phyloP scores from a whole-genome alignment of 345 rosid species.

The Salix viminalis region DNA sequence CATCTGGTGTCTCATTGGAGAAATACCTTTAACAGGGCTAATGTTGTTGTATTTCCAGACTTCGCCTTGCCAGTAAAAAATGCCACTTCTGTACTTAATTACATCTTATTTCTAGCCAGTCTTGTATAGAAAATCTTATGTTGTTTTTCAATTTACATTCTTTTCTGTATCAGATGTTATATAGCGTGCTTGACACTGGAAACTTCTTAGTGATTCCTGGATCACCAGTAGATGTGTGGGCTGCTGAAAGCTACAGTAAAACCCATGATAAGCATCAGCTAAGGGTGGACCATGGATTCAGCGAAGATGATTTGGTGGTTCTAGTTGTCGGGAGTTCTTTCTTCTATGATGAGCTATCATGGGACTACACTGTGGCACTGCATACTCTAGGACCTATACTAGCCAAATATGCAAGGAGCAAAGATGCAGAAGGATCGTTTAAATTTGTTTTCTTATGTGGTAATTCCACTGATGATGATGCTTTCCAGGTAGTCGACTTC shows the following conservation, averaged over 20 bases:
- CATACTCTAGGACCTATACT: constrained; percentile 75
- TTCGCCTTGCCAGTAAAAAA: constrained; percentile 68
- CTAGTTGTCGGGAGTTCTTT: constrained; percentile 80
- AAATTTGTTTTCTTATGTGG: constrained; percentile 84
- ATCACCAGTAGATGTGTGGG: constrained; percentile 86
- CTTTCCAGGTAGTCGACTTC: constrained; percentile 59
- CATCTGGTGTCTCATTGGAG: constrained; percentile 72
- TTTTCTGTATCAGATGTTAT: constrained; percentile 69
- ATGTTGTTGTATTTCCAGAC: constrained; percentile 75
- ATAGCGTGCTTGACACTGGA: constrained; percentile 87
- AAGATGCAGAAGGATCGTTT: constrained; percentile 48
- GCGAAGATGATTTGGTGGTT: constrained; percentile 63
- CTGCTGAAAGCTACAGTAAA: constrained; percentile 66
- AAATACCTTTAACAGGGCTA: constrained; percentile 70
- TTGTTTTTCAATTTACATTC: constrained; percentile 28
- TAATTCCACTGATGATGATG: constrained; percentile 69
- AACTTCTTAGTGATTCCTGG: constrained; percentile 96
- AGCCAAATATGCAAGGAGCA: constrained; percentile 64
- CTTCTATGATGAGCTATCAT: constrained; percentile 63
- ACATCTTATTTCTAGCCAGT: background rate
- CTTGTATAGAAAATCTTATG: constrained; percentile 19
- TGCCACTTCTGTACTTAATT: background rate
- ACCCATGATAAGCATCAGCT: constrained; percentile 52
- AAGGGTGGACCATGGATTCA: constrained; percentile 58
- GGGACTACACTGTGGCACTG: constrained; percentile 86